A percentile compares a stretch with the other conserved stretches of the same genome.
Evolutionary conservation across 768 basidiomycete genomes (phyloP).

Genomic region (Mycena venus): DNA sequence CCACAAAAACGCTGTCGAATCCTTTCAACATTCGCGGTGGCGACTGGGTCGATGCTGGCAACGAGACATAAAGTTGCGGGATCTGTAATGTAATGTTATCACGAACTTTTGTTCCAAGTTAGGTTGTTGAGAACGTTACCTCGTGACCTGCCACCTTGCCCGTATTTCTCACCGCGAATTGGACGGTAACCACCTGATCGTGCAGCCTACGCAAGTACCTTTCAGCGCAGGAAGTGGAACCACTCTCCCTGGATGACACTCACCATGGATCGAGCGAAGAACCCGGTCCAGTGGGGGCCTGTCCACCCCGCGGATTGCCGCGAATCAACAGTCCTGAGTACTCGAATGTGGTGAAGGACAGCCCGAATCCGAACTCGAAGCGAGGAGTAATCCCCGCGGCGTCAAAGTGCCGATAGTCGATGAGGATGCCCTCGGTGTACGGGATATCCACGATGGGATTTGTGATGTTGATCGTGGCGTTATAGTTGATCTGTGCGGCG

Average conservation of each 20-base stretch:
- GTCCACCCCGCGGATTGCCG: conserved; percentile 56
- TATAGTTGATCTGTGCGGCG: conserved; percentile 59
- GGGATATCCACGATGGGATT: conserved; percentile 58
- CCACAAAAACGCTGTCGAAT: conserved; percentile 64
- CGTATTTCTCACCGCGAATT: conserved; percentile 67
- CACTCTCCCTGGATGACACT: no score
- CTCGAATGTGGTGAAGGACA: conserved; percentile 69
- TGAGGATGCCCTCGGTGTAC: conserved; percentile 69
- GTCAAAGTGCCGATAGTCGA: conserved; percentile 71
- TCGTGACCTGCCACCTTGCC: conserved; percentile 68
- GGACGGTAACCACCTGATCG: conserved; percentile 61
- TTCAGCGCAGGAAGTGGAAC: background rate
- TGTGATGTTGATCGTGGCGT: conserved; percentile 45
- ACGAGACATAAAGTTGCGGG: conserved; percentile 67
- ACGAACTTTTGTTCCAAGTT: background rate
- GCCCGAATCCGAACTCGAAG: conserved; percentile 64
- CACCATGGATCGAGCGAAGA: conserved; percentile 66
- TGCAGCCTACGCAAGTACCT: conserved; percentile 56
- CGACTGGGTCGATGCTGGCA: conserved; percentile 60
- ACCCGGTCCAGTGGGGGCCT: conserved; percentile 59
- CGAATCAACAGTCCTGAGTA: conserved; percentile 58
- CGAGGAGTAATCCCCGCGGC: conserved; percentile 57
- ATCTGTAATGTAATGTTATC: conserved; percentile 47
- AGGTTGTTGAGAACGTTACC: conserved; percentile 40
- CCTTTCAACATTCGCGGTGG: conserved; percentile 67